These are phyloP conservation scores for Coemansia sp. DNA, from an alignment of 192 early-diverging fungal species.

Conservation along the genomic window DNA sequence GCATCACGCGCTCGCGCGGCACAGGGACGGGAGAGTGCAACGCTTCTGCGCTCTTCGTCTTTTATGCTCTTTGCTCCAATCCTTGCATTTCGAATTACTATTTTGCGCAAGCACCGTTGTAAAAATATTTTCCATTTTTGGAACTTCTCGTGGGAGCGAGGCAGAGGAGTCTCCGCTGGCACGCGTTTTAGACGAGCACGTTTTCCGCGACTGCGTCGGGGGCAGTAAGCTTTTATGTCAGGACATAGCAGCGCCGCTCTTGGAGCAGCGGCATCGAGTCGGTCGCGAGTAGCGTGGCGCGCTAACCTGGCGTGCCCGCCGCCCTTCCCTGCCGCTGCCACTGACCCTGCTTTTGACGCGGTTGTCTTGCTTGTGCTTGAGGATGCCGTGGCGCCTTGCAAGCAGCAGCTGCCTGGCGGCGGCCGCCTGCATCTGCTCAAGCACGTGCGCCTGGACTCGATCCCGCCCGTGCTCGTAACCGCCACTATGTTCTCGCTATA, in stretches of 20 bases:
- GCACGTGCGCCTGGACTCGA: slow-evolving; percentile 4
- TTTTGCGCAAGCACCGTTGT: no score
- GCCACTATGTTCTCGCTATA: slow-evolving; percentile 10
- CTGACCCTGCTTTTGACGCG: not conserved
- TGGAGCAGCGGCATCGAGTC: not conserved
- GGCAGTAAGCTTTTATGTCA: no score
- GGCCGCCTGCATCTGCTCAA: slow-evolving; percentile 32
- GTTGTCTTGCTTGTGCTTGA: not conserved
- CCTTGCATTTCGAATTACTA: no score
- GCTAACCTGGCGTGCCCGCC: not conserved
- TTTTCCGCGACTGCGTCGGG: no score
- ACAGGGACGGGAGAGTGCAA: not conserved
- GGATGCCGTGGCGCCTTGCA: not conserved
- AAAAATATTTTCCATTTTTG: no score
- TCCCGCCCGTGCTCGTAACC: slow-evolving; percentile 24
- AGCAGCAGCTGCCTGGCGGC: not conserved
- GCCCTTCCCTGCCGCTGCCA: not conserved
- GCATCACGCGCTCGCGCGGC: no score
- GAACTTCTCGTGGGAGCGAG: no score
- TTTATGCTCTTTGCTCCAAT: no score
- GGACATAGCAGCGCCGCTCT: not conserved
- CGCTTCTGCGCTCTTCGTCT: not conserved
- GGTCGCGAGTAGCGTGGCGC: not conserved
- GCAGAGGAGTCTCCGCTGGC: no score
- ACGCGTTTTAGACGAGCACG: no score